Evolutionary conservation across 495 filamentous ascomycete genomes (phyloP), one percentile per base, ranked within the genome.

Genomic region (Hyaloscypha hepaticicola): DNA sequence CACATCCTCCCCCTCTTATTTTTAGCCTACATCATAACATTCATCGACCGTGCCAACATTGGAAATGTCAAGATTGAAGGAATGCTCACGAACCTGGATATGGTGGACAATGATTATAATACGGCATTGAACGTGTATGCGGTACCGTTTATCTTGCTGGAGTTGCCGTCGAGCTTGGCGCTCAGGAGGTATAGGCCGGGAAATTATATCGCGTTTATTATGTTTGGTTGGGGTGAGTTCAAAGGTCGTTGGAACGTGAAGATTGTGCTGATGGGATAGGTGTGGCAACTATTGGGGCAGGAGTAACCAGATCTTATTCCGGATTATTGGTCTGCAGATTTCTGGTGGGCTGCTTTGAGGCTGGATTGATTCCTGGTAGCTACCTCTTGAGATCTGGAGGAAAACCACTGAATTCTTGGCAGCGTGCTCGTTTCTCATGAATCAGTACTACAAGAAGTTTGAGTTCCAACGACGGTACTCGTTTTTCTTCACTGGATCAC

Each of bases 51-150:
- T 3, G 69, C 72, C 27, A 79, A 79, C 66, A 75, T 79, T 22
- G 77, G 77, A 16, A 79, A 79, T 62, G 77, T 76, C 4, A 73
- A 64, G 45, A 71, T 78, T 52, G 72, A 75, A 7, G 77, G 77
- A 19, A 69, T 79, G 68, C 66, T 66, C 9, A 58, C 63, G 24
- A 75, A 77, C 11, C 61, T 78, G 16, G n/a, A 72, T n/a, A 58
- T 75, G 38, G 62, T 58, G 28, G 66, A 61, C 33, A 51, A 57
- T 28, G 34, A 60, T 21, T 75, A 73, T 38, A 68, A 70, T 31
- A 60, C 61, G 11, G 63, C 61, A 21, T 55, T 29, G 51, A 45
- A 16, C 38, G 38, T 45, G 14, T 45, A 45, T 45, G 38, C 38
- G 9, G 38, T 45, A 16, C 38, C 38, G 38, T 45, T 4, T 45